Conservation (phyloP, 805 yeast genomes). For the Komagataella mondaviorum region DNA sequence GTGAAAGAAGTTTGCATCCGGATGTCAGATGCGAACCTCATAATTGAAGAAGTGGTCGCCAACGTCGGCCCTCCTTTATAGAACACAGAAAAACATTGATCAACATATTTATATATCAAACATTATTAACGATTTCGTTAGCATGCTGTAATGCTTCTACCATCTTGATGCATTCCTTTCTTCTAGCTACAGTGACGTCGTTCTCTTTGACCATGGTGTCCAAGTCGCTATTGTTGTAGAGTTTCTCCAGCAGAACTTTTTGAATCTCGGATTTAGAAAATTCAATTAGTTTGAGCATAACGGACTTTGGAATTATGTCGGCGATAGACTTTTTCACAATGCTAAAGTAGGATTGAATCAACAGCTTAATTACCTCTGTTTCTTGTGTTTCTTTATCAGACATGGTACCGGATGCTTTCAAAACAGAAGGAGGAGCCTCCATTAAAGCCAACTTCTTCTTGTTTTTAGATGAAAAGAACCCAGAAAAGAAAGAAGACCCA, state of each 20-base stretch:
- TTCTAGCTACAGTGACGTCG: slow-evolving; percentile 84
- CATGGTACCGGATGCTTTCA: slow-evolving; percentile 85
- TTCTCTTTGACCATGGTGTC: slow-evolving; percentile 80
- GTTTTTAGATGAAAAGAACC: slow-evolving; percentile 83
- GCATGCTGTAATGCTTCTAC: slow-evolving; percentile 29
- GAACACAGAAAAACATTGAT: neutral
- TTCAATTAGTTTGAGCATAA: slow-evolving; percentile 83
- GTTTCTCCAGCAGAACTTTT: slow-evolving; percentile 74
- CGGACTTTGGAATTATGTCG: slow-evolving; percentile 89
- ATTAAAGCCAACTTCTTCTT: slow-evolving; percentile 87
- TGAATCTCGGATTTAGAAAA: slow-evolving; percentile 81
- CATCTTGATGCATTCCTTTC: slow-evolving; percentile 92
- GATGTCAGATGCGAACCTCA: slow-evolving; percentile 30
- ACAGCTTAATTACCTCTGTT: slow-evolving; percentile 89
- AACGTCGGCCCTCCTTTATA: slow-evolving; percentile 39
- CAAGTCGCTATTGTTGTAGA: slow-evolving; percentile 66
- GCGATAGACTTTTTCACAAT: slow-evolving; percentile 91
- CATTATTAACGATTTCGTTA: slow-evolving; percentile 54
- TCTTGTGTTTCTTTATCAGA: slow-evolving; percentile 94
- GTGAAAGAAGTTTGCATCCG: slow-evolving; percentile 23
- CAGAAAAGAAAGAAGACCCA: slow-evolving; percentile 81
- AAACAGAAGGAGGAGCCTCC: slow-evolving; percentile 96
- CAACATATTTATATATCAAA: slow-evolving; percentile 8
- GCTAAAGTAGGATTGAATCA: slow-evolving; percentile 80
- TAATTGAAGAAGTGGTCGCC: slow-evolving; percentile 37